These are phyloP conservation scores for Kluyveromyces aestuarii DNA, from an alignment of 805 yeast species.

Conservation along the genomic window DNA sequence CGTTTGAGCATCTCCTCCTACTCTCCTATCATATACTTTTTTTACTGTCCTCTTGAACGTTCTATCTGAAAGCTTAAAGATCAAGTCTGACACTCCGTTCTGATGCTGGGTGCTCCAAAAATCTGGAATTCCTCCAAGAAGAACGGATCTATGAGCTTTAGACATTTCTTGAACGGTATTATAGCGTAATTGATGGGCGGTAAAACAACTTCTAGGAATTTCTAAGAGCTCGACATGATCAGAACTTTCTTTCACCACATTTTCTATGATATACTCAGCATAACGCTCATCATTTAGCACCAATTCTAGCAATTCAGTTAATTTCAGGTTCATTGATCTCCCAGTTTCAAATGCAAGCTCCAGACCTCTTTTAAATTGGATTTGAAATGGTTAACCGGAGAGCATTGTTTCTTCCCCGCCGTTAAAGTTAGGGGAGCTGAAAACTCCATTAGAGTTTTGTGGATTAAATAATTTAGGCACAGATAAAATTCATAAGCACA, in stretches of 20 bases:
- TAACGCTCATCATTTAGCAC: slow-evolving; percentile 15
- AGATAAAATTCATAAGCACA: no score
- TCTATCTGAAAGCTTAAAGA: slow-evolving; percentile 3
- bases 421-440: background rate
- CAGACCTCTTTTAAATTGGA: no score
- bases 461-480: no score
- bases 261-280: slow-evolving; percentile 8
- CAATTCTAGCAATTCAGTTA: slow-evolving; percentile 7
- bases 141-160: slow-evolving; percentile 36
- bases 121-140: slow-evolving; percentile 52
- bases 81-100: slow-evolving; percentile 6
- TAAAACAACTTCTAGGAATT: slow-evolving; percentile 47
- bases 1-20: background rate
- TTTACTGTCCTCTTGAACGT: slow-evolving; percentile 3
- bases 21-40: background rate
- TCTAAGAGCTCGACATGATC: slow-evolving; percentile 6
- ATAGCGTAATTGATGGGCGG: slow-evolving; percentile 51
- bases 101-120: slow-evolving; percentile 36
- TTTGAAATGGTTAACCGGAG: no score
- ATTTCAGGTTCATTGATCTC: slow-evolving; percentile 9
- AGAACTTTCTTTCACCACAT: background rate
- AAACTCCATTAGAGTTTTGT: no score
- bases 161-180: slow-evolving; percentile 41
- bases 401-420: background rate
- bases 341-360: no score